A percentile compares a stretch with the other conserved stretches of the same genome.
phyloP scores from a whole-genome alignment of 768 basidiomycete species.

The Sporobolomyces pararoseus region DNA sequence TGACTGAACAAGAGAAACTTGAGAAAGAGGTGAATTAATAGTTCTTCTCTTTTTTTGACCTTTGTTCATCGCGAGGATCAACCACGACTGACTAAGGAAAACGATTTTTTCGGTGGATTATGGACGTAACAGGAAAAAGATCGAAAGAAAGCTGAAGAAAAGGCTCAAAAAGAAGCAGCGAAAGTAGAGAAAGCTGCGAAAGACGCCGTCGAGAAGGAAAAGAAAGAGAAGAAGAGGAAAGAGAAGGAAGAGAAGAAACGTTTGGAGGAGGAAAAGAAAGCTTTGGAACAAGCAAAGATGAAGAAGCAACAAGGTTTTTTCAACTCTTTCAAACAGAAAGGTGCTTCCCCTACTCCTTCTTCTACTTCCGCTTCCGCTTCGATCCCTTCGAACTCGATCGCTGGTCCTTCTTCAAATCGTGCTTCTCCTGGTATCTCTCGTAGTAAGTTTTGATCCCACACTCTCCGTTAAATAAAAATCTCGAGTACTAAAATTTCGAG shows the following conservation, averaged over 20 bases:
- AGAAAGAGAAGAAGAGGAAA: conserved; percentile 25
- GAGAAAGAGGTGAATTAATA: conserved; percentile 29
- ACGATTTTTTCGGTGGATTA: no score
- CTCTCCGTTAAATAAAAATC: no score
- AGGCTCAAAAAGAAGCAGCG: conserved; percentile 44
- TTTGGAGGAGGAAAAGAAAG: conserved; percentile 51
- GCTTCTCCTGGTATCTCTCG: no score
- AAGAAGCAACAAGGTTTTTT: conserved; percentile 59
- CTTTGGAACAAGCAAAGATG: conserved; percentile 66
- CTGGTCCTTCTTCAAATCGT: no score
- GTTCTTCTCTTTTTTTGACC: not conserved
- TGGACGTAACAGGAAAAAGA: conserved; percentile 37
- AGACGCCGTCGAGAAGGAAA: conserved; percentile 34
- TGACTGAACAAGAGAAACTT: conserved; percentile 26
- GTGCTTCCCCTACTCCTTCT: conserved; percentile 49
- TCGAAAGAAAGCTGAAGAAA: conserved; percentile 33
- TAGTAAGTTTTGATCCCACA: no score
- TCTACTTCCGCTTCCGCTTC: no score
- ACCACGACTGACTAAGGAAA: no score
- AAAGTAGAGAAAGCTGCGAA: conserved; percentile 52
- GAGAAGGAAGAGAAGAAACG: conserved; percentile 49
- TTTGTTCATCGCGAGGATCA: no score
- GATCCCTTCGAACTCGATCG: not conserved
- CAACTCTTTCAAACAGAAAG: no score
- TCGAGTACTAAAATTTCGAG: not conserved